A percentile compares a stretch with the other conserved stretches of the same genome.
These are phyloP conservation scores for Candida nanaspora DNA, from an alignment of 805 yeast species.

Conservation along the genomic window DNA sequence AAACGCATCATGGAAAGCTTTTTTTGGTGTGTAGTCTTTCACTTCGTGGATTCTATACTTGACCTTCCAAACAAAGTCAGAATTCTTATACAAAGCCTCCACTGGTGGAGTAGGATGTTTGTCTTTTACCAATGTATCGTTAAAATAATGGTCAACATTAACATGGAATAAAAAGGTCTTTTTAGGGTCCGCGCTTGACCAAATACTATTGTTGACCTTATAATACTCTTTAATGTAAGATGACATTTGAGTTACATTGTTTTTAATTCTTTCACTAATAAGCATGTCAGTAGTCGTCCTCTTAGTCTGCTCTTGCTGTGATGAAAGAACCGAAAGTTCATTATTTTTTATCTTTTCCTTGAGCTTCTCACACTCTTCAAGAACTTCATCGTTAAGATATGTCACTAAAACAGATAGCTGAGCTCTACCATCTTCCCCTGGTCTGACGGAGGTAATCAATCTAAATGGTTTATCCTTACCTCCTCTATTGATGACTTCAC, in stretches of 20 bases:
- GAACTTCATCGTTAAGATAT: constrained; percentile 8
- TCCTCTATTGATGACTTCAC: constrained; percentile 25
- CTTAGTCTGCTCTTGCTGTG: constrained; percentile 2
- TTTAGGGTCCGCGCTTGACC: background rate
- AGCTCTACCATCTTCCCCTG: background rate
- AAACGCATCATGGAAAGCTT: background rate
- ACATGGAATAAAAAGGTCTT: constrained; percentile 31
- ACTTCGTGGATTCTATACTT: constrained; percentile 16
- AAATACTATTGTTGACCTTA: too few relatives aligned
- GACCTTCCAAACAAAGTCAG: constrained; percentile 18
- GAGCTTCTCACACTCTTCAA: constrained; percentile 5
- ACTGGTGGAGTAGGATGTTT: constrained; percentile 24
- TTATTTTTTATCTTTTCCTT: background rate
- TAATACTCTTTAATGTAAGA: too few relatives aligned
- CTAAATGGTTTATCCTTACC: constrained; percentile 30
- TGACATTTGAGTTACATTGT: too few relatives aligned
- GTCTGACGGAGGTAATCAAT: constrained; percentile 18
- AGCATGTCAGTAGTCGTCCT: background rate
- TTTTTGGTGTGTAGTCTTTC: constrained; percentile 1
- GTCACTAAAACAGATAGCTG: constrained; percentile 10
- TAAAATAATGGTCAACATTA: constrained; percentile 27
- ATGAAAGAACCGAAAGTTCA: background rate
- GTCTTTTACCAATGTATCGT: constrained; percentile 19
- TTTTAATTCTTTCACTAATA: constrained; percentile 1
- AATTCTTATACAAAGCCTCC: constrained; percentile 12